Percentiles rank a stretch among this genome's conserved stretches.
phyloP scores from a whole-genome alignment of 441 rosid species.

The Gossypium laxum region DNA sequence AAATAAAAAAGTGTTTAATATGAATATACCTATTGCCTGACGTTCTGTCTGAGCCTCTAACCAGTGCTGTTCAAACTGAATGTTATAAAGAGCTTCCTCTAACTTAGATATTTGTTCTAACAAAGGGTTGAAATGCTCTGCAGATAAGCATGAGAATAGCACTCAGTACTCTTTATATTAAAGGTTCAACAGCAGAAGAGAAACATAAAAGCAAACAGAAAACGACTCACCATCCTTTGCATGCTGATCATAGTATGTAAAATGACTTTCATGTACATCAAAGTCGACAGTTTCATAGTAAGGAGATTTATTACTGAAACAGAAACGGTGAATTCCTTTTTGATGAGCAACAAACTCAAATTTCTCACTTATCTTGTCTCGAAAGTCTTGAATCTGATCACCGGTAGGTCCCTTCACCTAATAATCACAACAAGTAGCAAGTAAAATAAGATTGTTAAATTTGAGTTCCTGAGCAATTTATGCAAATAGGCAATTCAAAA shows the following conservation, averaged over 20 bases:
- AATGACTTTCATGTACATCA: conserved; percentile 58
- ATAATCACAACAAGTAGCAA: conserved; percentile 16
- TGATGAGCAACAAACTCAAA: conserved; percentile 46
- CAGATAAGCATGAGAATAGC: conserved; percentile 7
- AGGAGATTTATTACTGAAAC: conserved; percentile 62
- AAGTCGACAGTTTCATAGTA: conserved; percentile 62
- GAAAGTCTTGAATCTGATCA: conserved; percentile 52
- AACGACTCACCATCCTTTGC: conserved; percentile 48
- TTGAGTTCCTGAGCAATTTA: not conserved
- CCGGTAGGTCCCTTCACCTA: conserved; percentile 60
- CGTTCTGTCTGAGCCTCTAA: conserved; percentile 69
- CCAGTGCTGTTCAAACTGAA: conserved; percentile 75
- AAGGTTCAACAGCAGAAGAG: not conserved
- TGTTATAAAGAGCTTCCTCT: conserved; percentile 62
- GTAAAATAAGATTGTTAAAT: not conserved
- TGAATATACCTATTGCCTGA: conserved; percentile 45
- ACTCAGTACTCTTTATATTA: conserved; percentile 1
- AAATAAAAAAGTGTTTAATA: not conserved
- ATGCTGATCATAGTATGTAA: conserved; percentile 50
- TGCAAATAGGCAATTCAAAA: not conserved
- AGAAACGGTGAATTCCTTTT: conserved; percentile 59
- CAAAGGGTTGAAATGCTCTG: conserved; percentile 64
- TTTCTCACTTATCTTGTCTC: conserved; percentile 54
- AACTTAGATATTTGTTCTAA: conserved; percentile 48
- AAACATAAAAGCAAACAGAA: not conserved